Evolutionary conservation across 805 yeast species (phyloP).

Genomic region (Metschnikowia lunata): DNA sequence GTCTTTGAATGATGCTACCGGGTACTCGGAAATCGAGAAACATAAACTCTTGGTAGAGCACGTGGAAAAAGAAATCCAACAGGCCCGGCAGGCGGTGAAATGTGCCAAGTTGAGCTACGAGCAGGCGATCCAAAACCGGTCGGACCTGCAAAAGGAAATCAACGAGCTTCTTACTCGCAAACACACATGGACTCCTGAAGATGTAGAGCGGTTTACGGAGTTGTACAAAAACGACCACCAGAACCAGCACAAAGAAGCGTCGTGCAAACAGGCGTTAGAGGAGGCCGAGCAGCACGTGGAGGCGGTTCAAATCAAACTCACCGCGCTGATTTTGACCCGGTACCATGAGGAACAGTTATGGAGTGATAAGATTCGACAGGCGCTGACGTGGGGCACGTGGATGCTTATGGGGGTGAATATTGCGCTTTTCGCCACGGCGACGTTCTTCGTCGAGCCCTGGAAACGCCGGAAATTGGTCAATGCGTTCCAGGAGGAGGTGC

Average conservation of each 20-base stretch:
- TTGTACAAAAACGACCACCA: slow-evolving; percentile 77
- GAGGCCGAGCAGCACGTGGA: slow-evolving; percentile 62
- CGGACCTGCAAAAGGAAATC: slow-evolving; percentile 74
- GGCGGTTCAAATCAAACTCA: slow-evolving; percentile 60
- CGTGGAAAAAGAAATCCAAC: slow-evolving; percentile 49
- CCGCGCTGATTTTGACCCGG: slow-evolving; percentile 75
- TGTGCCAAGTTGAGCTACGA: slow-evolving; percentile 48
- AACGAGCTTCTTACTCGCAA: slow-evolving; percentile 86
- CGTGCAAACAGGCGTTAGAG: slow-evolving; percentile 45
- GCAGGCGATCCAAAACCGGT: slow-evolving; percentile 58
- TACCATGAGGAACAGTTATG: slow-evolving; percentile 97
- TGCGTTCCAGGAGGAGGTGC: slow-evolving; percentile 79
- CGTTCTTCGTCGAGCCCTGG: slow-evolving; percentile 91
- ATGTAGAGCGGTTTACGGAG: slow-evolving; percentile 79
- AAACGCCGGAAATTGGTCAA: slow-evolving; percentile 76
- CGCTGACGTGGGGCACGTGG: slow-evolving; percentile 97
- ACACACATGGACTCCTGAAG: slow-evolving; percentile 72
- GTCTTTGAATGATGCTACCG: slow-evolving; percentile 85
- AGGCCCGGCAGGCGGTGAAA: slow-evolving; percentile 46
- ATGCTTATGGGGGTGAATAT: slow-evolving; percentile 83
- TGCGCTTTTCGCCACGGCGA: slow-evolving; percentile 71
- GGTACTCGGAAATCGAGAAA: slow-evolving; percentile 75
- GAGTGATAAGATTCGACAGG: slow-evolving; percentile 93
- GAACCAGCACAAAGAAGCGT: slow-evolving; percentile 56
- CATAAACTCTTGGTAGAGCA: slow-evolving; percentile 58